phyloP scores from a whole-genome alignment of 192 early-diverging fungal species.

The Phycomyces nitens region DNA sequence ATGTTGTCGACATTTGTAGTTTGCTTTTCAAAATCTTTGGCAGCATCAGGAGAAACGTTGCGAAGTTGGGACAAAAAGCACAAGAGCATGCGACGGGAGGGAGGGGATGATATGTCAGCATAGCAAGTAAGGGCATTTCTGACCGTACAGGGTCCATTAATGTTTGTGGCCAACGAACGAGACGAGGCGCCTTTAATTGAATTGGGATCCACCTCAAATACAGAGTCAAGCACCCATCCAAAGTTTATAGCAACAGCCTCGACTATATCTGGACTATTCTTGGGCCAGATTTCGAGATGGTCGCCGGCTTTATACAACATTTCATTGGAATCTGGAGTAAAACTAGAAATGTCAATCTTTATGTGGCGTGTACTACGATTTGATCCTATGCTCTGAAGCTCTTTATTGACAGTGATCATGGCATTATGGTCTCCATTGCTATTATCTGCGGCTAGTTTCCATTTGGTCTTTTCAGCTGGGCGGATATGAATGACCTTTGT shows the following conservation, averaged over 20 bases:
- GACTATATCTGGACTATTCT: conserved; percentile 36
- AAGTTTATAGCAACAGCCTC: conserved; percentile 41
- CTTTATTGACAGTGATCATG: conserved; percentile 33
- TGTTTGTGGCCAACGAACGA: conserved; percentile 40
- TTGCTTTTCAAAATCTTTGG: conserved; percentile 22
- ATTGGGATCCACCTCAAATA: conserved; percentile 40
- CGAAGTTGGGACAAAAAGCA: conserved; percentile 37
- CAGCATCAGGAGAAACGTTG: conserved; percentile 33
- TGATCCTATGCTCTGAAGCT: conserved; percentile 38
- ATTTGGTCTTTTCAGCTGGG: conserved; percentile 9
- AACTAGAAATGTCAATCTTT: conserved; percentile 30
- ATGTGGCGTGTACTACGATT: conserved; percentile 45
- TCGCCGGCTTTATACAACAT: conserved; percentile 43
- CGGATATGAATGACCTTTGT: conserved; percentile 21
- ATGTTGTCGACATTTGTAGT: conserved; percentile 27
- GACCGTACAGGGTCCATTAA: conserved; percentile 44
- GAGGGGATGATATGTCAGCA: conserved; percentile 47
- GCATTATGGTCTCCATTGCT: conserved; percentile 26
- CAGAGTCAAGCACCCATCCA: conserved; percentile 48
- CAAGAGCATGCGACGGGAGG: conserved; percentile 36
- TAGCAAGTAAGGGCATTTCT: conserved; percentile 41
- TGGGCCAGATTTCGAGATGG: conserved; percentile 51
- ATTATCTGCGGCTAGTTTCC: conserved; percentile 9
- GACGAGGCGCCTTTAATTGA: conserved; percentile 30
- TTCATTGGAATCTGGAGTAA: conserved; percentile 22